phyloP scores from a whole-genome alignment of 2,329 filamentous ascomycete species.

The Spiromastix sp. region DNA sequence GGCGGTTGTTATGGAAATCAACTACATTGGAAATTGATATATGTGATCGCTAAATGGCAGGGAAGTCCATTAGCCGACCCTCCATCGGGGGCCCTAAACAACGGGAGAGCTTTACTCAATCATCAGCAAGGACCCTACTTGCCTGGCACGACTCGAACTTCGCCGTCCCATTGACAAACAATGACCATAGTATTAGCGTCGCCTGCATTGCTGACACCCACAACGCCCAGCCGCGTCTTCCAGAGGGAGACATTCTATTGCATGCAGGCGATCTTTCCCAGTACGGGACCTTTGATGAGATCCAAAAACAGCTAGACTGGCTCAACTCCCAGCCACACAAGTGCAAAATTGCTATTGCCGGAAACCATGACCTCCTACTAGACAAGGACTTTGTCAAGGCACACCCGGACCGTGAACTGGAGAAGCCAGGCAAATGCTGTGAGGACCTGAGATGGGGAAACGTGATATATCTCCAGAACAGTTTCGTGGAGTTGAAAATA shows the following conservation, averaged over 20 bases:
- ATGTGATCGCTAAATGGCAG: too few relatives aligned
- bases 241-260: constrained; percentile 33
- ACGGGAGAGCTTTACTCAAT: not conserved
- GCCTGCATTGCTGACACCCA: constrained; percentile 37
- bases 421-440: not conserved
- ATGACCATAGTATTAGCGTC: too few relatives aligned
- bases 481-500: constrained; percentile 1
- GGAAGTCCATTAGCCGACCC: not conserved
- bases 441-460: constrained; percentile 6
- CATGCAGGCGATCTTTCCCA: constrained; percentile 38
- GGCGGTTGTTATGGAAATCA: too few relatives aligned
- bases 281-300: constrained; percentile 26
- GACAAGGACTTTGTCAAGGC: not conserved
- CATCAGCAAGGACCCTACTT: not conserved
- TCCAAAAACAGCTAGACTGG: constrained; percentile 31
- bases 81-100: not conserved
- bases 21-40: too few relatives aligned
- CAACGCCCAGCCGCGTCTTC: constrained; percentile 25
- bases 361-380: constrained; percentile 31
- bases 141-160: too few relatives aligned
- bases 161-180: too few relatives aligned
- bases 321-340: constrained; percentile 25
- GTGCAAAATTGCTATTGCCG: constrained; percentile 35
- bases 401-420: not conserved
- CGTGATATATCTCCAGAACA: constrained; percentile 9